Conservation (phyloP, 129 eudicot genomes). For the Helichrysum umbraculigerum region DNA sequence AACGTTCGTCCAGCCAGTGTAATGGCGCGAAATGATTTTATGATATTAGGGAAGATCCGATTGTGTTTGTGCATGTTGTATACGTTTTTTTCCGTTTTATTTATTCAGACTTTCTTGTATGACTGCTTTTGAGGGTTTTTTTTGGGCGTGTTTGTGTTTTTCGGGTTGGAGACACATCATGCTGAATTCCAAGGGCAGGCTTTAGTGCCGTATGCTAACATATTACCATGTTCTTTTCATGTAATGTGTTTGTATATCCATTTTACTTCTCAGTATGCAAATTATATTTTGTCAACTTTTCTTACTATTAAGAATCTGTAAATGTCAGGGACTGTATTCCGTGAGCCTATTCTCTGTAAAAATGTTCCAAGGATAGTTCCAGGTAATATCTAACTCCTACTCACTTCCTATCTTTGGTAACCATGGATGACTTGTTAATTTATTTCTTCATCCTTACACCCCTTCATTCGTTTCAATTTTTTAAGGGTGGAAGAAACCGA, state of each 20-base stretch:
- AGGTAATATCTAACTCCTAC: constrained; percentile 42
- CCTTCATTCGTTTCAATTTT: background rate
- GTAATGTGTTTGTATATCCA: background rate
- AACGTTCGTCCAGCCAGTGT: constrained; percentile 11
- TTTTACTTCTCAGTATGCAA: constrained; percentile 5
- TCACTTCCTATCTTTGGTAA: constrained; percentile 18
- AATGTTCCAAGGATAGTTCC: constrained; percentile 87
- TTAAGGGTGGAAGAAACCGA: constrained; percentile 93
- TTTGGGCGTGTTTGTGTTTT: background rate
- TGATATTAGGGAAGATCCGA: background rate
- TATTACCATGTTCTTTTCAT: constrained; percentile 15
- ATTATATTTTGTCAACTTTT: background rate
- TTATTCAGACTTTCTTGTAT: background rate
- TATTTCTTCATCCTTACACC: background rate
- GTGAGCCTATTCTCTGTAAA: constrained; percentile 86
- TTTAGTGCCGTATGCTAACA: background rate
- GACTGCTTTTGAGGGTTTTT: background rate
- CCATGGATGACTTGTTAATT: constrained; percentile 17
- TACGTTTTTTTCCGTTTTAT: background rate
- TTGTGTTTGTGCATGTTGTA: background rate
- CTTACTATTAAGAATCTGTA: constrained; percentile 19
- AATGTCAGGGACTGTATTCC: constrained; percentile 85
- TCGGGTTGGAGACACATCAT: background rate
- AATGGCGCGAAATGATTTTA: background rate
- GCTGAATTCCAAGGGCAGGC: background rate